Base-by-base conservation (phyloP, 1,284 basidiomycete species). In the Ceratobasidium sp. region DNA sequence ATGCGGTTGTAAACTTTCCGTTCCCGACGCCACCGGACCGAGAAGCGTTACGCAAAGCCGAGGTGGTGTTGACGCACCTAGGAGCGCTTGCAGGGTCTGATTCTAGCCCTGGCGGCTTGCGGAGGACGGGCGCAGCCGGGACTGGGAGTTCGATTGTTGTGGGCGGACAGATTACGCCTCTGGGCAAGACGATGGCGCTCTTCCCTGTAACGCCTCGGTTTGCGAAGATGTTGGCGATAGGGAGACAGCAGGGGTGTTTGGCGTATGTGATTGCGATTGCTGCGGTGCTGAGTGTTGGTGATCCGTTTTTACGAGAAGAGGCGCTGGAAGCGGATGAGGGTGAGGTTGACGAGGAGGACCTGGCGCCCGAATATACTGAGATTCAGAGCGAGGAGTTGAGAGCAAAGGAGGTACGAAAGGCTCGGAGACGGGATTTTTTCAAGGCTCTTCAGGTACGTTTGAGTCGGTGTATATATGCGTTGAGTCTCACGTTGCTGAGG, bases 1-100 rank as follows among this genome's bases (percentile, higher is more conserved):
- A 99, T 81, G 89, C 95, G 0, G 96, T 99, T 29, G 88, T 95
- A 81, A 98, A 99, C 84, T 99, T 99, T 83, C 98, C 98, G 11
- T 99, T 99, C 85, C 98, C 98, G 0, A 99, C 98, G 0, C 92
- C 97, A 9, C 98, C 98, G 0, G 95, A 99, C 82, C 89, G 93
- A n/a, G 81, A 84, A 3, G 89, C 91, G 11, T 86, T 99, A 37
- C 88, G 86, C 74, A 92, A 92, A 81, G 96, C 98, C 0, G 97
- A 99, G 84, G 90, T 88, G 56, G 86, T 92, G 1, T 87, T 99
- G 46, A 89, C 87, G 17, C 89, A 95, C 81, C 89, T 99, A 2
- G 97, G 96, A 15, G 98, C 98, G 0, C 86, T 98, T 61, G 87
- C 88, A 57, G 82, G 85, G 2, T 49, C 71, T 11, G 43, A 46